These are phyloP conservation scores for Citrus cavaleriei DNA, from an alignment of 345 rosid species.

Conservation along the genomic window DNA sequence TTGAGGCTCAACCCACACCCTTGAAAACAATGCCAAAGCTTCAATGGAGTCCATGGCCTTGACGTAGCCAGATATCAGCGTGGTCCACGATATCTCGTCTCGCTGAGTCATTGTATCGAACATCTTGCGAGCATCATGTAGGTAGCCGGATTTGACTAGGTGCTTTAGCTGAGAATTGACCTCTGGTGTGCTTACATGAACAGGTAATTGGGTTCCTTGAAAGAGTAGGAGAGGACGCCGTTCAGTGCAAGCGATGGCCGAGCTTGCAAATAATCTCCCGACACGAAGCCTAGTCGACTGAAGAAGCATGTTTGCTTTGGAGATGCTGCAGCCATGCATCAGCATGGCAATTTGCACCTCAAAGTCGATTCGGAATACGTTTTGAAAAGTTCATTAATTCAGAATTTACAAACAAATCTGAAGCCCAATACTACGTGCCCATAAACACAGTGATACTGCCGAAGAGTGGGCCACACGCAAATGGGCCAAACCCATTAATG, in stretches of 20 bases:
- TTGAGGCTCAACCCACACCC: slow-evolving; percentile 54
- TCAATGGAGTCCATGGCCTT: slow-evolving; percentile 36
- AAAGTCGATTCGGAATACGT: not conserved
- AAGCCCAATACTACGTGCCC: not conserved
- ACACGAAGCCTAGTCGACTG: slow-evolving; percentile 10
- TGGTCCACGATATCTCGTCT: slow-evolving; percentile 79
- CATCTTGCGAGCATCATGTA: slow-evolving; percentile 56
- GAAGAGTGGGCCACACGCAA: not conserved
- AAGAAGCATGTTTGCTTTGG: slow-evolving; percentile 10
- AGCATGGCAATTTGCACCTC: not conserved
- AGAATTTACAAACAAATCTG: not conserved
- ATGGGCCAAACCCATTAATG: not conserved
- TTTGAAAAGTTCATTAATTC: not conserved
- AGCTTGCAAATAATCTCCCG: slow-evolving; percentile 17
- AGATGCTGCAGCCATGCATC: not conserved
- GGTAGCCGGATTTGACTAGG: slow-evolving; percentile 30
- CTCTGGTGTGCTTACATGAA: slow-evolving; percentile 26
- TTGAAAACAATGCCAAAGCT: slow-evolving; percentile 61
- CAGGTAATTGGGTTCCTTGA: not conserved
- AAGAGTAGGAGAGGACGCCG: not conserved
- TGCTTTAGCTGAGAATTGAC: slow-evolving; percentile 38
- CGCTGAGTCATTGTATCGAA: slow-evolving; percentile 67
- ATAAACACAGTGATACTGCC: not conserved
- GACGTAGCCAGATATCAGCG: slow-evolving; percentile 66
- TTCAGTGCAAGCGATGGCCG: slow-evolving; percentile 13